Evolutionary conservation across 2,329 filamentous ascomycete species (phyloP).

Genomic region (Fusarium lateritium): DNA sequence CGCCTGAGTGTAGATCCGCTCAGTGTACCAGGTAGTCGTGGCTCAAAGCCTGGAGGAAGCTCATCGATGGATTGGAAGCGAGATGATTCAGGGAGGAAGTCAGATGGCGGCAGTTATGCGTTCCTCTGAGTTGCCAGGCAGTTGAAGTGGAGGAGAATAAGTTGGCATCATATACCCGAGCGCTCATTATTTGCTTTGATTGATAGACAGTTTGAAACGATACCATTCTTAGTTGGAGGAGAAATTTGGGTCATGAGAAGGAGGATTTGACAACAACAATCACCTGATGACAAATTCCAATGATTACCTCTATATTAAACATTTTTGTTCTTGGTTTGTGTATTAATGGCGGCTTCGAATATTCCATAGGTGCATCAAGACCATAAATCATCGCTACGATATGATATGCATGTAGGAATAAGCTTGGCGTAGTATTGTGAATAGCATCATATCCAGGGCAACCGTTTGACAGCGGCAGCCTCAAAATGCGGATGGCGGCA

Average conservation of each 20-base stretch:
- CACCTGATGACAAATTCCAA: too few species aligned
- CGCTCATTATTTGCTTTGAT: neutral
- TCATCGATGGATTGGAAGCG: slow-evolving; percentile 35
- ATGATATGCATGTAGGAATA: neutral
- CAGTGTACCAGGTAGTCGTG: slow-evolving; percentile 27
- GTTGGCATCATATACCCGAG: slow-evolving; percentile 32
- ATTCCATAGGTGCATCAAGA: too few species aligned
- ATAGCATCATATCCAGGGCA: slow-evolving; percentile 1
- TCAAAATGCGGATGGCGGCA: neutral
- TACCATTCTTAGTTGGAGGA: slow-evolving; percentile 6
- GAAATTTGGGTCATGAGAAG: neutral
- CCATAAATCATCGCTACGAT: too few species aligned
- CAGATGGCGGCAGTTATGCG: slow-evolving; percentile 45
- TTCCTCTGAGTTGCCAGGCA: slow-evolving; percentile 36
- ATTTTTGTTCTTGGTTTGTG: too few species aligned
- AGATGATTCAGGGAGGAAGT: slow-evolving; percentile 40
- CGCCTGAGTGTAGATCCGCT: slow-evolving; percentile 33
- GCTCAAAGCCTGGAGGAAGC: slow-evolving; percentile 22
- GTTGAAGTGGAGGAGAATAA: neutral
- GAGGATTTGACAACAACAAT: too few species aligned
- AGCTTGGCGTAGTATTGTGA: neutral
- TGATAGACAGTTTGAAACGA: slow-evolving; percentile 6
- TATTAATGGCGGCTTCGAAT: too few species aligned
- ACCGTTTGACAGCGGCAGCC: slow-evolving; percentile 10
- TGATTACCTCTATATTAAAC: too few species aligned